Evolutionary conservation across 2,329 filamentous ascomycete genomes (phyloP), one percentile per base, ranked within the genome.

Genomic region (Fusarium nurragi): DNA sequence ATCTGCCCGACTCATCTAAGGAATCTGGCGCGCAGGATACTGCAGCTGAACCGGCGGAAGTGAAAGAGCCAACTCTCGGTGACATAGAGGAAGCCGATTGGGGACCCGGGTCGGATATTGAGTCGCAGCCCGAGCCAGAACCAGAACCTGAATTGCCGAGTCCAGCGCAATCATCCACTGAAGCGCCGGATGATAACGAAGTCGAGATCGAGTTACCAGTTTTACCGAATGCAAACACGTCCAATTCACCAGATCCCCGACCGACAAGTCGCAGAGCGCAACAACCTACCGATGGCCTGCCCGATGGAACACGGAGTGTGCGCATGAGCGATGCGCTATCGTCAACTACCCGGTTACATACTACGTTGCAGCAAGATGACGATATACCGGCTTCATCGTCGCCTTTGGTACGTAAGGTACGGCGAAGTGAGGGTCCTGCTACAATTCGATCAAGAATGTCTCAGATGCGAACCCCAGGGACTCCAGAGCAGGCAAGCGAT

Each of bases 241-340:
- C 64, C 21, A 49, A 22, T 13, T 67, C 23, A 36, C 67, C 60
- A 8, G 48, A 49, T 40, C 59, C 55, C 39, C 53, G 45, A 25
- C 68, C 53, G 5, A n/a, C 49, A 6, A 61, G 70, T 6, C 45
- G 48, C 3, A 48, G 40, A 3, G 54, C 67, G 0, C 41, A 69
- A 6, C 73, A 71, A 22, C 67, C 74, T 46, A 65, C 74, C 4
- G 68, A 88, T 68, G 87, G 84, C 54, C 86, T 86, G 1, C 75
- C 68, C 63, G 86, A 85, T 2, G 80, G 79, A 10, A 76, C 84
- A 45, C 78, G 80, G 23, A 77, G 71, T 5, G 70, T 84, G 14
- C 74, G 71, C 14, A 68, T 75, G 9, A 75, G 73, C 30, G 76
- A 74, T 1, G 75, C 75, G 2, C 58, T 79, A 9, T 77, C 75